Evolutionary conservation across 2,329 filamentous ascomycete genomes (phyloP), one percentile per base, ranked within the genome.

Genomic region (Lachnellula arida): DNA sequence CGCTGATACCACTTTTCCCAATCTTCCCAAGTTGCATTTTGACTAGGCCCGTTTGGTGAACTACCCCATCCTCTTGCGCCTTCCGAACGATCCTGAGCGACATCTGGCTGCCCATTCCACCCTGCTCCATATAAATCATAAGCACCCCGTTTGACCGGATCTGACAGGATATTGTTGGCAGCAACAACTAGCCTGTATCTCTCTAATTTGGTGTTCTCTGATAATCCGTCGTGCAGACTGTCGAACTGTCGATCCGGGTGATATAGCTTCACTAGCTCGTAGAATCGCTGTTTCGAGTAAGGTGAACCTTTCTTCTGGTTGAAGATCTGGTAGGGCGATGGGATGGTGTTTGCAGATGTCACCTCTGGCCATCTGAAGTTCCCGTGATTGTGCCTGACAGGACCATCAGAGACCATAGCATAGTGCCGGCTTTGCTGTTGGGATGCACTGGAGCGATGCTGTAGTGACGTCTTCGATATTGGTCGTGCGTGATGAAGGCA

Each of bases 21-120:
- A 71, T 99, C 94, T 70, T 99, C 94, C 94, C 94, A 99, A 0
- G 94, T 97, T 0, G 91, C 94, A 70, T 97, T 97, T 64, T 76
- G 71, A 66, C 77, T 81, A 49, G 86, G 81, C 2, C 79, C 70
- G 17, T 60, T 52, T 6, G 64, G 63, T 9, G 62, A 63, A 17
- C 57, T 59, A 5, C 59, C 61, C 66, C 68, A 68, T 6, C 64
- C 66, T 56, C 56, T 53, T 9, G 53, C 60, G 23, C 52, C 50
- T 63, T 64, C 60, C 64, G 59, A 60, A 25, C 56, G 61, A 59
- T 66, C 64, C 56, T 61, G 58, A 46, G 58, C 59, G 23, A 68
- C 62, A 37, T 67, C 73, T 3, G 75, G 70, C 35, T 74, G 73
- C 5, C 78, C 78, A 52, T 76, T 75, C 94, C 94, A 99, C 51